Base-by-base conservation (phyloP, 441 rosid species). In the Cnidoscolus chayamansa region DNA sequence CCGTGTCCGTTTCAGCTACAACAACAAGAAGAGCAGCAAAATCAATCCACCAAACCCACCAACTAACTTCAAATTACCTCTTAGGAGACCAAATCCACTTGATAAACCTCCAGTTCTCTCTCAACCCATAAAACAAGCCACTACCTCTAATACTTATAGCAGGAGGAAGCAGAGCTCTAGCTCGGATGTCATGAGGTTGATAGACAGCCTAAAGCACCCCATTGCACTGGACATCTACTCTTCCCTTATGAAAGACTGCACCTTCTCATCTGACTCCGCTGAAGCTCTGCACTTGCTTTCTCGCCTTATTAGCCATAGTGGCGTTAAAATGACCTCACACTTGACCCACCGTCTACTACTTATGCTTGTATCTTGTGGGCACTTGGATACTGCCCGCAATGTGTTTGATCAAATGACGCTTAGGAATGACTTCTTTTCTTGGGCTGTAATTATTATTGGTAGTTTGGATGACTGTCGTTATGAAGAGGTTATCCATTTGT, bases 401-500 rank as follows among this genome's bases (percentile, higher is more conserved):
- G 11, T 89, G 86, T 91, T 91, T 78, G 93, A 89, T 75, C 80
- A 82, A 83, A 91, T 89, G 90, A 78, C 80, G 54, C 51, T 61
- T 2, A 84, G 74, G 75, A 73, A 51, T 12, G 86, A 88, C 70
- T 78, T 80, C 62, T 74, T 82, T 73, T 84, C 97, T 1, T 89
- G 90, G 88, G 88, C 86, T 0, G 76, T 84, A 55, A 78, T 88
- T 74, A 68, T 86, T 30, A 77, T 84, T 37, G 89, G 83, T 0
- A 88, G 71, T 71, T 35, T 84, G 48, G 81, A 83, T n/a, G 55
- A 47, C 47, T 83, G 77, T 43, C 84, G 77, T 37, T 84, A 76
- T 30, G 74, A 84, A n/a, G 86, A 82, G 65, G 85, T 83, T 15
- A 71, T 82, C 16, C 57, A 59, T 40, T 72, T 85, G 49, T 91